These are phyloP conservation scores for Paraconiothyrium sp. DNA, from an alignment of 2,329 filamentous ascomycete genomes.

Conservation along the genomic window DNA sequence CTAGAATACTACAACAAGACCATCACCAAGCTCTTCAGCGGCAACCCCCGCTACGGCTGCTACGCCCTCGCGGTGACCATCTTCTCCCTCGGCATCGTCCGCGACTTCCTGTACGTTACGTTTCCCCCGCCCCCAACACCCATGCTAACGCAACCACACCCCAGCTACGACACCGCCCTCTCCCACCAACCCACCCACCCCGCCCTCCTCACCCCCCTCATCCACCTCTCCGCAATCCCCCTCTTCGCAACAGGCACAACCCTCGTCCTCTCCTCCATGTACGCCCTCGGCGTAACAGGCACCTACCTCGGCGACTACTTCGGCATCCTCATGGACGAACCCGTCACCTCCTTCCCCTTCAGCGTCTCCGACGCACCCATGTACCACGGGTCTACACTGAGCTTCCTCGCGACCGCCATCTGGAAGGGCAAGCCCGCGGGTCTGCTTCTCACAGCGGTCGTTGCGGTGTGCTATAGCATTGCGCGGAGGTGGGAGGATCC, in stretches of 20 bases:
- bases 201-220: constrained; percentile 68
- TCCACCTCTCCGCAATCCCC: constrained; percentile 72
- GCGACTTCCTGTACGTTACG: constrained; percentile 68
- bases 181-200: constrained; percentile 79
- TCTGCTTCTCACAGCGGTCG: constrained; percentile 76
- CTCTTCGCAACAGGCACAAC: constrained; percentile 81
- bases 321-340: constrained; percentile 94
- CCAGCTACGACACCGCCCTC: constrained; percentile 85
- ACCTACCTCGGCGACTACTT: constrained; percentile 99
- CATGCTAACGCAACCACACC: neutral
- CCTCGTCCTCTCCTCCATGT: constrained; percentile 89
- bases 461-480: constrained; percentile 80
- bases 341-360: constrained; percentile 96
- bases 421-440: constrained; percentile 89
- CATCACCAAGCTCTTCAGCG: constrained; percentile 85
- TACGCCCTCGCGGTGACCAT: constrained; percentile 89
- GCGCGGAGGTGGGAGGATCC: constrained; percentile 91
- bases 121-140: constrained; percentile 17
- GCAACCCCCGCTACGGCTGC: constrained; percentile 81
- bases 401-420: constrained; percentile 87
- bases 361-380: constrained; percentile 90
- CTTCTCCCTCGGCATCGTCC: constrained; percentile 88
- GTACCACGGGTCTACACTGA: constrained; percentile 95
- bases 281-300: constrained; percentile 89
- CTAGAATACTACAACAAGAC: constrained; percentile 91